Evolutionary conservation across 2,329 filamentous ascomycete species (phyloP).

Genomic region (Hypoxylon sp.): DNA sequence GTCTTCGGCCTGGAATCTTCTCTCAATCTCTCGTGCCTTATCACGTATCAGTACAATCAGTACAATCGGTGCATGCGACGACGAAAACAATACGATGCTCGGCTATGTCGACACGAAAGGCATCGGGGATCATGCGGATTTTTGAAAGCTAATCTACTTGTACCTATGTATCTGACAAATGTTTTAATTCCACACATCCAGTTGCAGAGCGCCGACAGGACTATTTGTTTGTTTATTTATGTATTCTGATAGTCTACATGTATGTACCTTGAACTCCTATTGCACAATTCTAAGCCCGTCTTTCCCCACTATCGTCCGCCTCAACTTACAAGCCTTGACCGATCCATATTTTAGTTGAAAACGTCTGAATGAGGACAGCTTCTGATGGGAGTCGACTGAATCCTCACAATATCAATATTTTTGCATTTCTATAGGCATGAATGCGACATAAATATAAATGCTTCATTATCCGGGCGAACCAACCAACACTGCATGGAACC

Average conservation of each 20-base stretch:
- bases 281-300: constrained; percentile 35
- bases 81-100: constrained; percentile 11
- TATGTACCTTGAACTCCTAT: constrained; percentile 34
- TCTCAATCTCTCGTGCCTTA: constrained; percentile 25
- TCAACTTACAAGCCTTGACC: constrained; percentile 30
- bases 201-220: background rate
- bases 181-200: background rate
- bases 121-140: background rate
- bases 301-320: constrained; percentile 46
- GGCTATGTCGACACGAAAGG: constrained; percentile 11
- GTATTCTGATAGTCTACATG: constrained; percentile 24
- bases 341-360: constrained; percentile 17
- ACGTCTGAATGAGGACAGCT: background rate
- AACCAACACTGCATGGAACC: constrained; percentile 27
- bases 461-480: constrained; percentile 22
- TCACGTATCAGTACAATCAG: constrained; percentile 19
- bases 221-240: constrained; percentile 3
- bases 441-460: constrained; percentile 20
- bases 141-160: background rate
- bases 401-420: constrained; percentile 2
- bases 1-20: constrained; percentile 46
- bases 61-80: constrained; percentile 7
- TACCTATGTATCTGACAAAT: background rate
- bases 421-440: background rate
- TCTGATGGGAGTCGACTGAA: constrained; percentile 1